Evolutionary conservation across 1,284 basidiomycete species (phyloP), one percentile per base, ranked within the genome.

Genomic region (Chondrostereum purpureum): DNA sequence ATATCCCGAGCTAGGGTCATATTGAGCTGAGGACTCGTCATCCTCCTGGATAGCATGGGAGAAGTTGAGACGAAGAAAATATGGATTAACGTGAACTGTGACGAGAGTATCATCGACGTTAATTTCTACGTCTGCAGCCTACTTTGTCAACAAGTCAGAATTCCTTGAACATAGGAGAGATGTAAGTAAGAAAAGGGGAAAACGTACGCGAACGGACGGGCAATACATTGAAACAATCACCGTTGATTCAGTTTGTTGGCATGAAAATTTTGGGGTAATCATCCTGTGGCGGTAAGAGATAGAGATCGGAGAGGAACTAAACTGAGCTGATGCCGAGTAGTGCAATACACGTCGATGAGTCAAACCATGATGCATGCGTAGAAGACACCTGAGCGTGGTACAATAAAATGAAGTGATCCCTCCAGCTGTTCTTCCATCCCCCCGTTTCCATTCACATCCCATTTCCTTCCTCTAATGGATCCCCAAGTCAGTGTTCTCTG

Each of bases 191-290:
- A 37, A 43, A 19, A 24, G 31, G 41, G 11, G 40, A 8, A 18
- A 42, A 65, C 82, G 62, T 69, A 88, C 87, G 58, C 87, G 78
- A 54, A 90, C 71, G 18, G 87, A 78, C 5, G 87, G 87, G 51
- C 85, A 87, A 60, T 88, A 85, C 33, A 86, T 68, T 5, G 73
- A 73, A 41, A 88, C 63, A 24, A 77, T 60, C 49, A 90, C 69
- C 6, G 75, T 70, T 38, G 65, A 60, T 24, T 70, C 67, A n/a
- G 78, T 82, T 60, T 90, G 88, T 36, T 68, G 70, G 58, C 87
- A 89, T 45, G 72, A 79, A 60, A 90, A 90, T 42, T 73, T 77
- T 38, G 87, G 88, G 10, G 88, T 90, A 56, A 90, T 86, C 87
- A 90, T 88, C 42, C 44, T 43, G 31, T 20, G 14, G 22, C 27